Evolutionary conservation across 2,329 filamentous ascomycete species (phyloP), one percentile per base, ranked within the genome.

Genomic region (Fusarium anthophilum): DNA sequence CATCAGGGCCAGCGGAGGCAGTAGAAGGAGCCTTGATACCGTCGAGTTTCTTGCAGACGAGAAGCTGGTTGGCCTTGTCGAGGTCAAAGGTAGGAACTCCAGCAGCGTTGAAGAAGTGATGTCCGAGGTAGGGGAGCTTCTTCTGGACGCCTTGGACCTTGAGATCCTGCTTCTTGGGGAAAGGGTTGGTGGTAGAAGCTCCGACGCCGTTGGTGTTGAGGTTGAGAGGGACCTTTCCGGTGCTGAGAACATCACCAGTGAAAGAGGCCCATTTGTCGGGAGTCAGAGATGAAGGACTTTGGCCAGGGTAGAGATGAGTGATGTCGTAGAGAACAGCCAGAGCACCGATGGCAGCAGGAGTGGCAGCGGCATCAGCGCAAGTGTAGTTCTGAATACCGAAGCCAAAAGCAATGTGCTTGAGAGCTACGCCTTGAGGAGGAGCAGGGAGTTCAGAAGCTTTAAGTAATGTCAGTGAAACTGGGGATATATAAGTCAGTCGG

Each of bases 341-440:
- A 53, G 90, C 90, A 51, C 90, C 90, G 26, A 82, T 80, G n/a
- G 85, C 80, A 11, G 76, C 76, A 37, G 85, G 82, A 0, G 76
- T 73, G 15, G 82, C 80, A 22, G 79, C 80, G 5, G 80, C 79
- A 6, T 77, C 67, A n/a, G 74, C 72, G 81, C 91, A 93, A 43
- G 89, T 91, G 84, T 93, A 93, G 86, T 93, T 93, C 78, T 93
- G 91, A 76, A 91, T 88, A 65, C 91, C 91, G 75, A 91, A 87
- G 74, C 91, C 91, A 47, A 93, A 82, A 63, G 86, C 86, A 70
- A 93, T 87, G 82, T 87, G 83, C 79, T 88, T 86, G 43, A 91
- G 82, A 10, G 79, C 79, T 48, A 84, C 76, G 70, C 78, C 78
- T 15, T 81, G 69, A 6, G 85, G 73, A 3, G 84, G 84, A 8